These are phyloP conservation scores for Yamadazyma diospyri DNA, from an alignment of 1,139 yeast species.

Conservation along the genomic window DNA sequence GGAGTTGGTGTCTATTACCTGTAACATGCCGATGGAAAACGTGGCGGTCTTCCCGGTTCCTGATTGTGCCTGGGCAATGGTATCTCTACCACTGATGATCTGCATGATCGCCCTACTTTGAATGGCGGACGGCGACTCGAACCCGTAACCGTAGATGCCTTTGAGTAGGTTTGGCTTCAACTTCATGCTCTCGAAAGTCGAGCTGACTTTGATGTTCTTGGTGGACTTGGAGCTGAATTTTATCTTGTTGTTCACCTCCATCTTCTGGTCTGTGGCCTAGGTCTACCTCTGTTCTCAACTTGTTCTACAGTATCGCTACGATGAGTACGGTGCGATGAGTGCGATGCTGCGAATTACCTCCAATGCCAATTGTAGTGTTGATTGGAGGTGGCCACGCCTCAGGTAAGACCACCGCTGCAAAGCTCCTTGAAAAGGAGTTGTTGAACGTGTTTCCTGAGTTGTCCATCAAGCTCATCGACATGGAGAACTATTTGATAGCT, in stretches of 20 bases:
- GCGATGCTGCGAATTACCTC: too few relatives aligned
- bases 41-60: slow-evolving; percentile 99
- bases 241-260: slow-evolving; percentile 14
- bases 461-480: slow-evolving; percentile 38
- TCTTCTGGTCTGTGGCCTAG: background rate
- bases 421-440: slow-evolving; percentile 28
- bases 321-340: too few relatives aligned
- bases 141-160: slow-evolving; percentile 89
- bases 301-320: too few relatives aligned
- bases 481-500: slow-evolving; percentile 23
- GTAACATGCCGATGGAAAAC: slow-evolving; percentile 86
- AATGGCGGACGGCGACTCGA: slow-evolving; percentile 91
- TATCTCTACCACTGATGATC: slow-evolving; percentile 85
- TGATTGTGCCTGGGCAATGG: slow-evolving; percentile 96
- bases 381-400: slow-evolving; percentile 78
- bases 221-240: slow-evolving; percentile 27
- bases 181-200: slow-evolving; percentile 76
- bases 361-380: slow-evolving; percentile 39
- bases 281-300: too few relatives aligned
- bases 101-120: slow-evolving; percentile 94
- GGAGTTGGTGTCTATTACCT: slow-evolving; percentile 65
- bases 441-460: slow-evolving; percentile 17
- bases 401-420: slow-evolving; percentile 50
- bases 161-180: slow-evolving; percentile 62
- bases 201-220: slow-evolving; percentile 57